Conservation (phyloP, 768 basidiomycete species). For the Rhodotorula sphaerocarpa region DNA sequence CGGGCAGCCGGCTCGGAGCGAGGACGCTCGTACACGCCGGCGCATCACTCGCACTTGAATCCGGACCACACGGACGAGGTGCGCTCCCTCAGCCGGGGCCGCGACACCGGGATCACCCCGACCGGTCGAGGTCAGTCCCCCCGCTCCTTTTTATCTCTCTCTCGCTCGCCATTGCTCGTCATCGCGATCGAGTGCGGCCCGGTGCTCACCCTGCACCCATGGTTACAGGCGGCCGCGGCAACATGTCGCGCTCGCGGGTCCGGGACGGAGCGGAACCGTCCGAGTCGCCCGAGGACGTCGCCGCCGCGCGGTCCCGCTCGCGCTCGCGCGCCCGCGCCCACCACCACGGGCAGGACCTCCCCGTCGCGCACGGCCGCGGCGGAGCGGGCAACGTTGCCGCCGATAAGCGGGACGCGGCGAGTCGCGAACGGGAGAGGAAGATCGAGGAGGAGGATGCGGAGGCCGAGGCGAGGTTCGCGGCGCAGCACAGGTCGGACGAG, state of each 20-base stretch:
- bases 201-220: too few species aligned
- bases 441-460: conserved; percentile 20
- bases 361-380: conserved; percentile 20
- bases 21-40: conserved; percentile 4
- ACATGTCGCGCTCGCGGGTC: conserved; percentile 34
- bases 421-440: conserved; percentile 7
- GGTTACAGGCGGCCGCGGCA: conserved; percentile 26
- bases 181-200: too few species aligned
- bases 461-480: conserved; percentile 15
- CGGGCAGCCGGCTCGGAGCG: conserved; percentile 8
- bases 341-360: conserved; percentile 26
- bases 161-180: too few species aligned
- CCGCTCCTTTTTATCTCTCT: neutral
- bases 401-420: conserved; percentile 1
- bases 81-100: conserved; percentile 10
- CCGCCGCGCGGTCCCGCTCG: conserved; percentile 24
- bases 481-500: conserved; percentile 15
- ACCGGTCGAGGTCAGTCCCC: conserved; percentile 21
- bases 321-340: conserved; percentile 10
- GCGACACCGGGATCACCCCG: conserved; percentile 3
- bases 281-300: conserved; percentile 10
- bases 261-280: conserved; percentile 14
- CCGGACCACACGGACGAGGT: conserved; percentile 5
- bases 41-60: conserved; percentile 25
- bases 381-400: conserved; percentile 28